Evolutionary conservation across 306 rosid species (phyloP), one percentile per base, ranked within the genome.

Genomic region (Cucurbita argyrosperma): DNA sequence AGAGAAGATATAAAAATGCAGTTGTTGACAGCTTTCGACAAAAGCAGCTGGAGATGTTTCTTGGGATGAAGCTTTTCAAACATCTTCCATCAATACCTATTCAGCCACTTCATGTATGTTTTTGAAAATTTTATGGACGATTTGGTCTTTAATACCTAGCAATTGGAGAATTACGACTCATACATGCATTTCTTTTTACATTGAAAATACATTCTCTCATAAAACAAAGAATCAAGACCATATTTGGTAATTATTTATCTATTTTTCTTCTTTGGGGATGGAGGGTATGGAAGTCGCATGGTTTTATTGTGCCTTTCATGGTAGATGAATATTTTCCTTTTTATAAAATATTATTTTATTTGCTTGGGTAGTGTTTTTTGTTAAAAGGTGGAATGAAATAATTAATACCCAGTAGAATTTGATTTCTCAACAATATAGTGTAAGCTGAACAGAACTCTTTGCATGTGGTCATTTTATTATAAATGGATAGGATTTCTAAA

Each of bases 1-100:
- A 88, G 87, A 89, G 99, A 76, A 86, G 99, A 83, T 95, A 89
- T 76, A 85, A 91, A 85, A 95, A 95, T 91, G 92, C 91, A 30
- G 42, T 95, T 64, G 99, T 91, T 71, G 99, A 95, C 80, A 95
- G 97, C 81, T 89, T 96, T 82, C 97, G 99, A 76, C 99, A 95
- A 85, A 95, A 89, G 92, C 96, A 91, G 51, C 79, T 91, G 79
- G 96, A 95, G 82, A 87, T 95, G 88, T 95, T 91, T 85, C 99
- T 95, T 21, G 99, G 99, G 58, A 84, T 84, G 87, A 88, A 97
- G 84, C 91, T 91, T 82, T 91, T 91, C 88, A 95, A 88, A 90
- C 99, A 95, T 83, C 99, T 95, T 81, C 99, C 99, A 77, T 91
- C 99, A 49, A 79, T 89, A 82, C 88, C 96, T 77, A 80, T 85